Evolutionary conservation across 2,329 filamentous ascomycete genomes (phyloP), one percentile per base, ranked within the genome.

Genomic region (Cladosporium sp.): DNA sequence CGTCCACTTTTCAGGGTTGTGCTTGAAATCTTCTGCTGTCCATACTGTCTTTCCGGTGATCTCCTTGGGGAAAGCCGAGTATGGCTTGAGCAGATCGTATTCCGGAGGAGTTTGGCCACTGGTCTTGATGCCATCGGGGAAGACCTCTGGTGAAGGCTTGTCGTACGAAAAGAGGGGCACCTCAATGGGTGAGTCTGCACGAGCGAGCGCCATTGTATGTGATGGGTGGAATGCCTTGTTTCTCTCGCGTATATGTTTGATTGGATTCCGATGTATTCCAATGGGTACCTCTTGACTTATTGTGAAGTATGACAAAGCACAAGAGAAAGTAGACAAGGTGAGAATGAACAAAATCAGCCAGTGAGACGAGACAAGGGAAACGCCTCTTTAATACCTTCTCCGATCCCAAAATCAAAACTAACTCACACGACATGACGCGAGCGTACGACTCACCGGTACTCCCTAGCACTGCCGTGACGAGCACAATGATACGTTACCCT

Each of bases 11-110:
- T 89, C 84, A 0, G 86, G 84, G 64, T 81, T 77, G 62, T 80
- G 71, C 55, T 75, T 77, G 66, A 86, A 90, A 32, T 89, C 86
- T 28, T 84, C 80, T 4, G 81, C 79, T 55, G 81, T 78, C 90
- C 90, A 94, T 28, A 89, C 83, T 0, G 88, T 92, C 0, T 83
- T 82, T 10, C 89, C 89, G 0, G 79, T 79, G 69, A 92, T 90
- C 60, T 86, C 74, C 59, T 83, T 82, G 42, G 89, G 89, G 66
- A 92, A 93, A 15, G 81, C 79, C 0, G 81, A 77, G 70, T 90
- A 93, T 0, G 87, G 82, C 49, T 75, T 77, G n/a, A 93, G 73
- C 8, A 80, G 74, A 32, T 85, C 78, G 68, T 86, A 87, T 34
- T 89, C 71, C 1, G 90, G 89, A 22, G 82, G 78, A 64, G 89